phyloP scores from a whole-genome alignment of 345 rosid genomes.

The Atalantia buxifolia region DNA sequence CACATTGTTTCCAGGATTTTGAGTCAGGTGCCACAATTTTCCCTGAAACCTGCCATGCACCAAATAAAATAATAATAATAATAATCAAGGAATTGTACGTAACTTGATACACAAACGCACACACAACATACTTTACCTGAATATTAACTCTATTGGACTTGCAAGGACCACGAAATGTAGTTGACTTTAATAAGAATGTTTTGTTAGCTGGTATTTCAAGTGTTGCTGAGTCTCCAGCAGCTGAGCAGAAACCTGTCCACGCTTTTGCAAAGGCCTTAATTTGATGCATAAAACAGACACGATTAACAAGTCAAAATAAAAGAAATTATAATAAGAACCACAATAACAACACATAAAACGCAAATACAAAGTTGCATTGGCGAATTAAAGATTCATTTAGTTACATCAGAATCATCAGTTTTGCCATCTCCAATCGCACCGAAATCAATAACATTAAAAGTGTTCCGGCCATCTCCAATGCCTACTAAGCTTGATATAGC shows the following conservation, averaged over 20 bases:
- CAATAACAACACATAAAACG: neutral
- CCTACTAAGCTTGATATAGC: neutral
- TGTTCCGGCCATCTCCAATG: neutral
- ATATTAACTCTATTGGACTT: neutral
- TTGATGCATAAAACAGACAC: neutral
- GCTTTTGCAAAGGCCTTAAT: conserved; percentile 32
- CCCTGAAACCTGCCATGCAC: conserved; percentile 24
- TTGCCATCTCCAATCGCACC: conserved; percentile 27
- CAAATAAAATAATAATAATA: neutral
- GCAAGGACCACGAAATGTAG: conserved; percentile 31
- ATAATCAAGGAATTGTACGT: neutral
- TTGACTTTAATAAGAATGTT: conserved; percentile 20
- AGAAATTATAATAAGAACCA: neutral
- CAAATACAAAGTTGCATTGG: neutral
- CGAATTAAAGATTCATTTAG: no score
- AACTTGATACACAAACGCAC: neutral
- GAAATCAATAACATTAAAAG: conserved; percentile 14
- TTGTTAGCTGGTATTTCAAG: conserved; percentile 14
- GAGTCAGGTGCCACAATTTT: conserved; percentile 21
- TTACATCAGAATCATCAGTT: conserved; percentile 26
- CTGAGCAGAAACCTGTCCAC: conserved; percentile 24
- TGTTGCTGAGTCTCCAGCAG: conserved; percentile 8
- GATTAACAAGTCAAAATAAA: neutral
- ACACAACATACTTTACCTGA: conserved; percentile 4
- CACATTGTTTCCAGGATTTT: neutral